phyloP scores from a whole-genome alignment of 2,329 filamentous ascomycete genomes.

The Beauveria varroae region DNA sequence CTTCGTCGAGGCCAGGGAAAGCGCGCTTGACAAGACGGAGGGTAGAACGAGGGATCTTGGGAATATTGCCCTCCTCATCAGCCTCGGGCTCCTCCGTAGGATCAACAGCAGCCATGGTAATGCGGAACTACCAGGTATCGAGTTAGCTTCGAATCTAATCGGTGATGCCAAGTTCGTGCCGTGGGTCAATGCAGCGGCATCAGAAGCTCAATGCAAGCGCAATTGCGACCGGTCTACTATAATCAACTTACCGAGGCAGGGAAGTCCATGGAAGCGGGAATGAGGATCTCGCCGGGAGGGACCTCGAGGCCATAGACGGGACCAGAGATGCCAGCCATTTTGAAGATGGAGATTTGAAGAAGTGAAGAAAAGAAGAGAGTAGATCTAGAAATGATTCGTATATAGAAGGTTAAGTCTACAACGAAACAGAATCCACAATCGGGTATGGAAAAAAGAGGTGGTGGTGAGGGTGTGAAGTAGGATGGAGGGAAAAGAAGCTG shows the following conservation, averaged over 20 bases:
- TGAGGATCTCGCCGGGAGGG: constrained; percentile 73
- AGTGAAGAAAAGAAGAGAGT: neutral
- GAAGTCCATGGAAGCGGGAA: constrained; percentile 71
- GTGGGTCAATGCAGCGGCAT: constrained; percentile 1
- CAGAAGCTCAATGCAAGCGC: neutral
- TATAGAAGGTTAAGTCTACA: constrained; percentile 2
- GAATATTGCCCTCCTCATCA: constrained; percentile 54
- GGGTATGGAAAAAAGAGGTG: neutral
- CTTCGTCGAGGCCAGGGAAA: constrained; percentile 48
- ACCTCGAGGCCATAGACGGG: constrained; percentile 90
- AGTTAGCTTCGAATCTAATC: constrained; percentile 22
- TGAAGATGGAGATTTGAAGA: constrained; percentile 16
- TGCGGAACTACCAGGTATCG: constrained; percentile 62
- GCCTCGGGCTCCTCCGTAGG: constrained; percentile 68
- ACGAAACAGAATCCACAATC: neutral
- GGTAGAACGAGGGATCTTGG: constrained; percentile 66
- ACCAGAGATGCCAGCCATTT: constrained; percentile 57
- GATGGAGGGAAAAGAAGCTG: constrained; percentile 5
- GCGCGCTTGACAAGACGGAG: constrained; percentile 82
- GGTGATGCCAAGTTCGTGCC: neutral
- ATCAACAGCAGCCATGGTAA: constrained; percentile 98
- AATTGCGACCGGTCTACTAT: neutral
- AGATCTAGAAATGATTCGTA: neutral
- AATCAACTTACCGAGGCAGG: constrained; percentile 68
- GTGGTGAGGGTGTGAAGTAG: neutral